Evolutionary conservation across 768 basidiomycete species (phyloP), one percentile per base, ranked within the genome.

Genomic region (Tricholoma saponaceum): DNA sequence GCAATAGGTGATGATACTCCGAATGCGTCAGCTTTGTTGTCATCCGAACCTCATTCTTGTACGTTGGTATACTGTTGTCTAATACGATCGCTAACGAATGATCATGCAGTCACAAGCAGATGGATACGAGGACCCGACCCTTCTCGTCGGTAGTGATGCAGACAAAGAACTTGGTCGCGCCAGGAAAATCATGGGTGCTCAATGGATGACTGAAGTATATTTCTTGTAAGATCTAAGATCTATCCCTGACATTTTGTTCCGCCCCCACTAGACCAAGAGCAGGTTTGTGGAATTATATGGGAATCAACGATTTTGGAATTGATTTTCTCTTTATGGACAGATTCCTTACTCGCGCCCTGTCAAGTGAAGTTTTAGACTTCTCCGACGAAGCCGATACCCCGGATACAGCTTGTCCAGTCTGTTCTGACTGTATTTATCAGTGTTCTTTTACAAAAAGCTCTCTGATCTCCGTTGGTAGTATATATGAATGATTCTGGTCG

Each of bases 1-100:
- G 16, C 37, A 37, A 13, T 62, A 86, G 76, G 84, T 89, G 22
- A 78, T 92, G 80, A 86, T 92, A 18, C 76, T 92, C 32, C 85
- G 90, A 5, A 72, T 93, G 39, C 79, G 89, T 4, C 90, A 91
- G 64, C 71, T 91, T 0, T 89, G 86, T 64, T 82, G 83, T 60
- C 89, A 90, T 66, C 89, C 89, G 0, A 74, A 85, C 63, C 80
- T 92, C 4, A 84, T 89, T 41, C 74, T 89, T 39, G 86, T 86
- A 52, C 30, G 80, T 66, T 58, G 47, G 39, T 58, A 44, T 23
- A 26, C n/a, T 37, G 26, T 37, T 12, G 5, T 9, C 22, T 25
- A 30, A 25, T 7, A 5, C 14, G 28, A 32, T n/a, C 23, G 43
- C 22, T 22, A 9, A 57, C 55, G 20, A 39, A 39, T n/a, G 22